Conservation (phyloP, 768 basidiomycete genomes). For the Leucogyrophana mollusca region DNA sequence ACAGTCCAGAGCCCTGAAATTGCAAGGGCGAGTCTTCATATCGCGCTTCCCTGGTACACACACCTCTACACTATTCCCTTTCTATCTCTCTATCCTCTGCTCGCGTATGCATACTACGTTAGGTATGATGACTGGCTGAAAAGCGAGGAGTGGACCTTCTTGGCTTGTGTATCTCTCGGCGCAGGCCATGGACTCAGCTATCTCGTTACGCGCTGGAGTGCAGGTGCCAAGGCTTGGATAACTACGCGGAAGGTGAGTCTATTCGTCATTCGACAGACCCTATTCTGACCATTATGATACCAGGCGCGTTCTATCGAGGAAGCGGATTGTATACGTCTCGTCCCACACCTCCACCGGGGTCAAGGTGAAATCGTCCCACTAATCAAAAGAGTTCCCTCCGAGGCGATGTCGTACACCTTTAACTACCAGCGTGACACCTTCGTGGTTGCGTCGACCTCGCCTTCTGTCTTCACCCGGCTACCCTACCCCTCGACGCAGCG, state of each 20-base stretch:
- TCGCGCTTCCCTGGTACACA: constrained; percentile 63
- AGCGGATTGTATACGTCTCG: constrained; percentile 79
- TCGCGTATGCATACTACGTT: constrained; percentile 89
- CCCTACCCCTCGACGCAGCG: constrained; percentile 82
- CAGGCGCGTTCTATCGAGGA: constrained; percentile 64
- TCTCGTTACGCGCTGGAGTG: constrained; percentile 87
- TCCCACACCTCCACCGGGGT: constrained; percentile 80
- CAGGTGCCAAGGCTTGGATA: constrained; percentile 72
- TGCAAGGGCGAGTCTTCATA: constrained; percentile 61
- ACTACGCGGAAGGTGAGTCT: constrained; percentile 68
- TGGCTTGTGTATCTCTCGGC: constrained; percentile 82
- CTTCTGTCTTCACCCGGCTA: constrained; percentile 69
- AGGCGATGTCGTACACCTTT: constrained; percentile 75
- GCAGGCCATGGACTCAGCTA: constrained; percentile 91
- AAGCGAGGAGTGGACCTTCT: constrained; percentile 97
- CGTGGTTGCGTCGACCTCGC: constrained; percentile 56
- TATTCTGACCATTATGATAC: not conserved
- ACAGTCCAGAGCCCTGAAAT: constrained; percentile 68
- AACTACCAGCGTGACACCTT: constrained; percentile 96
- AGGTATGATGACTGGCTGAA: constrained; percentile 89
- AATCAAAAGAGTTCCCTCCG: constrained; percentile 55
- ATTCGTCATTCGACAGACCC: not conserved
- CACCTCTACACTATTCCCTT: constrained; percentile 79
- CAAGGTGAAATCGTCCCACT: constrained; percentile 87
- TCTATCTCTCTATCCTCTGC: constrained; percentile 75